Conservation (phyloP, 495 filamentous ascomycete genomes). For the Neurospora hispaniola region DNA sequence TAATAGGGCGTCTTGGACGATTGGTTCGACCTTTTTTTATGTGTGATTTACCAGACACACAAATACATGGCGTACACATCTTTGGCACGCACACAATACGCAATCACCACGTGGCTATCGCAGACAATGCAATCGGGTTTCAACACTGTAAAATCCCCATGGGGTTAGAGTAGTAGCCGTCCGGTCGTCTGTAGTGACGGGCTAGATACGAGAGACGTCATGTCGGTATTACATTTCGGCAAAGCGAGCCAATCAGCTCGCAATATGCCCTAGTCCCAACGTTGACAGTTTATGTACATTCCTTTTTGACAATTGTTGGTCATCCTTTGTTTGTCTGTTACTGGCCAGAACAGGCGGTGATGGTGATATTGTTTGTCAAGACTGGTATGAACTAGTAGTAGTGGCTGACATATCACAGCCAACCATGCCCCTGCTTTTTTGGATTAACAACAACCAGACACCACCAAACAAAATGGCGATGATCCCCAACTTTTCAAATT, state of each 20-base stretch:
- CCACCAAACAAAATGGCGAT: not conserved
- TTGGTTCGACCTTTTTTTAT: not conserved
- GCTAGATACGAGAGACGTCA: not conserved
- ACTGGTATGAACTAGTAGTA: not conserved
- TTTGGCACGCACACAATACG: not conserved
- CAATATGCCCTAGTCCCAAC: not conserved
- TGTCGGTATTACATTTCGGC: not conserved
- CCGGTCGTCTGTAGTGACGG: not conserved
- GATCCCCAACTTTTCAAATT: not conserved
- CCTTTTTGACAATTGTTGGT: not conserved
- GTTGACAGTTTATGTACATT: not conserved
- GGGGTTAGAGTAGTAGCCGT: not conserved
- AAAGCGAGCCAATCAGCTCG: not conserved
- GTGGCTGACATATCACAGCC: not conserved
- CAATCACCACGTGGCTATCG: not conserved
- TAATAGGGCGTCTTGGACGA: not conserved
- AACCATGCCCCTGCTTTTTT: not conserved
- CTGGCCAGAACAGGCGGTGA: not conserved
- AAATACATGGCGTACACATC: not conserved
- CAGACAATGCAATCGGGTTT: not conserved
- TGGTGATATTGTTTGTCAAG: not conserved
- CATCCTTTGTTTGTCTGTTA: not conserved
- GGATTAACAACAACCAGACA: not conserved
- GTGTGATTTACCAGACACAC: not conserved
- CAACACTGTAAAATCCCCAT: not conserved